Base-by-base conservation (phyloP, 495 filamentous ascomycete species). In the Recurvomyces mirabilis region DNA sequence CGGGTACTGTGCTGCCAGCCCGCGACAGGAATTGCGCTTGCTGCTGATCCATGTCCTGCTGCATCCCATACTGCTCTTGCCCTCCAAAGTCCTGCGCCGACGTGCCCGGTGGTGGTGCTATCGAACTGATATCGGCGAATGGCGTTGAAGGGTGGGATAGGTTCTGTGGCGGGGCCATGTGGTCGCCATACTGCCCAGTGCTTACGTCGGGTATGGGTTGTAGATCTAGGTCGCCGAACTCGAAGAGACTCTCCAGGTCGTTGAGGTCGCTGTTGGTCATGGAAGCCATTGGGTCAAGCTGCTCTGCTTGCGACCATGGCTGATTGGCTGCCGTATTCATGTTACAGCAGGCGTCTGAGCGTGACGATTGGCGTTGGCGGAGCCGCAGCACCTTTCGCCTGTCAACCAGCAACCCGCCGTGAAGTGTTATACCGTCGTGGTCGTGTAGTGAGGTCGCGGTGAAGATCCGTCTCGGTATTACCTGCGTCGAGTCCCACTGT, bases 161-260 rank as follows among this genome's bases (percentile, higher is more conserved):
- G 13, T 17, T 13, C 20, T 49, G 34, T 22, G 41, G 19, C 20
- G 46, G 43, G 30, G 36, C 32, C 43, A 43, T n/a, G 21, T 46
- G 43, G 19, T 43, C 36, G 40, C 20, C 40, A 22, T 31, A 49
- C 1, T n/a, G 11, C 6, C 15, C 15, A 1, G 32, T n/a, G 12
- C 36, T 43, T 18, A 37, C 32, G 14, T 25, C 35, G 26, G 49
- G 41, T 9, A 49, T 33, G 45, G 25, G 28, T 29, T 54, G 45
- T n/a, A 56, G 50, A 26, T 56, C 43, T 10, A 56, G 52, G 28
- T 53, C 53, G 14, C 49, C 49, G 24, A 56, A 51, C 29, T 56
- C 49, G 45, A 56, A 47, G 4, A 56, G 33, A 19, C 37, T 53
- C 44, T 29, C 38, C 15, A 56, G 31, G 22, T 56, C 53, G 23